Evolutionary conservation across 148 eudicot genomes (phyloP), one percentile per base, ranked within the genome.

Genomic region (Nyssa sinensis): DNA sequence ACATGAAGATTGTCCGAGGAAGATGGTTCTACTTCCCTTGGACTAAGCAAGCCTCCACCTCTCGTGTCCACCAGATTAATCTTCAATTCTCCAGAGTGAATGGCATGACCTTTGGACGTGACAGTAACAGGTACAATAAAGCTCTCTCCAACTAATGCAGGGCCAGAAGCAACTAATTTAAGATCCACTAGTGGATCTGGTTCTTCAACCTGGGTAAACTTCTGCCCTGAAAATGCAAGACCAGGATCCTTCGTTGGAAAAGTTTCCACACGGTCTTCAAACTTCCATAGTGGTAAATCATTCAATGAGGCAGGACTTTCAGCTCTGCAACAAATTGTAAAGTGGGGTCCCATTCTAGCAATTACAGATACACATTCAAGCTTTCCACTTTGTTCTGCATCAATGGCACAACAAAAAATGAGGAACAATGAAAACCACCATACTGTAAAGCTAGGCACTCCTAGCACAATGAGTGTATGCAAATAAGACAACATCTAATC

Each of bases 11-110:
- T 87, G 53, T 91, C 99, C 0, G 81, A 27, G 32, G 91, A 85
- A 64, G 78, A 70, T 44, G 90, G 85, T 44, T 93, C 91, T 19
- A 73, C 84, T 77, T 92, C 98, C 77, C 90, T 88, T 21, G 99
- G 99, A 84, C 99, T 96, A 66, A 89, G 91, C 73, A 96, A 88
- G 73, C 99, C 97, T 55, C 91, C 98, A 39, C 98, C 99, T 88
- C 86, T 88, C 30, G 97, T 85, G 80, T 96, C 99, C 71, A 96
- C 99, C 55, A 96, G 83, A 74, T 96, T 96, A 66, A 96, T 88
- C 80, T 96, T 93, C 78, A 96, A 77, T 67, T 96, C 99, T 71
- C 99, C 99, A 24, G 89, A 85, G 78, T 84, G 58, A n/a, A 91
- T 89, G 17, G 83, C 62, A 79, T 96, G 98, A 49, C 98, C 99